phyloP scores from a whole-genome alignment of 768 basidiomycete species.

The Coprinopsis cinerea region DNA sequence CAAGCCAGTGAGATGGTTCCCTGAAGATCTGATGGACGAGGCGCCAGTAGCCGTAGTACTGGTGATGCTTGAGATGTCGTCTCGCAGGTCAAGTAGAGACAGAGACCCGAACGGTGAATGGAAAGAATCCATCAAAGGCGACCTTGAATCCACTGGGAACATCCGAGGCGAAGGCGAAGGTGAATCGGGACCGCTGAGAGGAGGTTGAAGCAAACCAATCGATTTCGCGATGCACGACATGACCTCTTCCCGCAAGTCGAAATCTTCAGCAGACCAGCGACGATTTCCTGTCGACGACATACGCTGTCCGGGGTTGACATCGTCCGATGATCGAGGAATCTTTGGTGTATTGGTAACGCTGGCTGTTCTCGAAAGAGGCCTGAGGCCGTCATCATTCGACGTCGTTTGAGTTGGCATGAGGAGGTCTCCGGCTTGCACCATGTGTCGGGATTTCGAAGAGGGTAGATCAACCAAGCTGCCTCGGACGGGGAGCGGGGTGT shows the following conservation, averaged over 20 bases:
- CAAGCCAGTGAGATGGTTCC: constrained; percentile 69
- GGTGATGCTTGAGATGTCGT: constrained; percentile 52
- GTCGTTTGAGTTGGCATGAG: constrained; percentile 50
- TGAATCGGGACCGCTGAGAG: constrained; percentile 63
- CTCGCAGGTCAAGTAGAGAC: constrained; percentile 64
- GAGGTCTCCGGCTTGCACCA: constrained; percentile 75
- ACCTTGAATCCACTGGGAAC: constrained; percentile 37
- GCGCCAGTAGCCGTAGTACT: constrained; percentile 49
- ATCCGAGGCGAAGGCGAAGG: constrained; percentile 62
- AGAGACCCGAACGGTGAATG: constrained; percentile 68
- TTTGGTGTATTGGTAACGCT: constrained; percentile 49
- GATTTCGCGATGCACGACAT: constrained; percentile 98
- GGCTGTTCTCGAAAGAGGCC: constrained; percentile 38
- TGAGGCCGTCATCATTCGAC: constrained; percentile 27
- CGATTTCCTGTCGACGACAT: constrained; percentile 12
- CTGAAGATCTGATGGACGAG: constrained; percentile 45
- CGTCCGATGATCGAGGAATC: constrained; percentile 25
- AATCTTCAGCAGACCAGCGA: constrained; percentile 55
- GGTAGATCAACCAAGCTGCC: neutral
- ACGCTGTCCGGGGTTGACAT: constrained; percentile 22
- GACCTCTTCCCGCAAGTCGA: constrained; percentile 93
- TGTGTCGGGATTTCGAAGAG: constrained; percentile 36
- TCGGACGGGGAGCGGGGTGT: constrained; percentile 17
- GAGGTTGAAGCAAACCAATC: constrained; percentile 88
- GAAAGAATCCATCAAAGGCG: constrained; percentile 33